Conservation (phyloP, 805 yeast genomes). For the Helenozyma baotianmanensis region DNA sequence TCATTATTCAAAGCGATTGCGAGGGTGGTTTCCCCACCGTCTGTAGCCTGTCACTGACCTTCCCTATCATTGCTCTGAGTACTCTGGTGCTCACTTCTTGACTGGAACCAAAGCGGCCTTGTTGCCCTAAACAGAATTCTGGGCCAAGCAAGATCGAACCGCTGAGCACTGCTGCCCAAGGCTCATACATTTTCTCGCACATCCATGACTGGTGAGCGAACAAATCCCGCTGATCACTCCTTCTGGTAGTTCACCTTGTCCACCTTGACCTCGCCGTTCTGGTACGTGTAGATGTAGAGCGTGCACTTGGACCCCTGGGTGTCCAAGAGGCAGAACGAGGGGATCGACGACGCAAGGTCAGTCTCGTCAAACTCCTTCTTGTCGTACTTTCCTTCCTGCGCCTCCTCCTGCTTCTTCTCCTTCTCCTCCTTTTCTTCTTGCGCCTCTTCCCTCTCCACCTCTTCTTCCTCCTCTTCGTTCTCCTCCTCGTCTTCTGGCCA, state of each 20-base stretch:
- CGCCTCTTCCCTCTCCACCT: constrained; percentile 64
- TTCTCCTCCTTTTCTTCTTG: constrained; percentile 11
- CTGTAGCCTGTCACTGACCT: no score
- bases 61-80: no score
- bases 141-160: no score
- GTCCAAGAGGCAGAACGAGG: constrained; percentile 86
- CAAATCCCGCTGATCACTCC: no score
- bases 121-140: no score
- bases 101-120: no score
- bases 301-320: constrained; percentile 77
- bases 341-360: constrained; percentile 37
- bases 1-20: no score
- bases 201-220: no score
- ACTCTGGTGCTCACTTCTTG: no score
- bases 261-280: constrained; percentile 81
- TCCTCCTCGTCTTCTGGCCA: constrained; percentile 51
- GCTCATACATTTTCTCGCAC: no score
- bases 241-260: constrained; percentile 62
- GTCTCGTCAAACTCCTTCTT: constrained; percentile 3
- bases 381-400: constrained; percentile 30
- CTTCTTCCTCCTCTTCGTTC: constrained; percentile 32
- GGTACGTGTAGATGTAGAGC: constrained; percentile 76
- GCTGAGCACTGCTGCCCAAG: no score
- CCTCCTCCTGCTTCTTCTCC: constrained; percentile 33
- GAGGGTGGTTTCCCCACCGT: no score